Percentiles rank a stretch among this genome's conserved stretches.
Evolutionary conservation across 2,329 filamentous ascomycete genomes (phyloP).

Genomic region (Myriosclerotinia duriaeana): DNA sequence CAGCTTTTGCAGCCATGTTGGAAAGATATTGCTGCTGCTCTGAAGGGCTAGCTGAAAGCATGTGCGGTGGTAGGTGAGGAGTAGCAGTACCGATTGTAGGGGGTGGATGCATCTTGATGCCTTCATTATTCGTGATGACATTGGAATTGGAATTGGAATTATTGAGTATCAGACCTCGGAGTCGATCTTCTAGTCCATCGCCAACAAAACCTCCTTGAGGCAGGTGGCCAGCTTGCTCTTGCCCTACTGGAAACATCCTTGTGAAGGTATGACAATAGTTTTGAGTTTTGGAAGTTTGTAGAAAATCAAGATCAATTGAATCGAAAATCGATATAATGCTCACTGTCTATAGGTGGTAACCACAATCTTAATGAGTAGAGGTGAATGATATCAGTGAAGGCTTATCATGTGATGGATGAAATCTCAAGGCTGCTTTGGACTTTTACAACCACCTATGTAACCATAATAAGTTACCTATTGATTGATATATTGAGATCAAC

Average conservation of each 20-base stretch:
- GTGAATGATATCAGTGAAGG: background rate
- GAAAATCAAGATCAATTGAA: background rate
- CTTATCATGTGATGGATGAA: background rate
- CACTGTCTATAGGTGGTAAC: too few species aligned
- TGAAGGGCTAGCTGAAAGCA: constrained; percentile 27
- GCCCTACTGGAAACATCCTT: constrained; percentile 21
- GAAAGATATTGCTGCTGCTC: constrained; percentile 33
- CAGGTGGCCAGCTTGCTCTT: constrained; percentile 9
- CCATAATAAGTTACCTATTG: background rate
- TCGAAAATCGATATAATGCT: background rate
- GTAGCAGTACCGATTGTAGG: constrained; percentile 23
- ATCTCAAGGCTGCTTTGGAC: background rate
- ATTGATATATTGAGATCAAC: background rate
- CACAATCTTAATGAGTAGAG: background rate
- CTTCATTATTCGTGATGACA: constrained; percentile 10
- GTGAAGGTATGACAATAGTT: background rate
- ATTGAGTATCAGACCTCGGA: constrained; percentile 60
- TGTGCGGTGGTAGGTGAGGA: constrained; percentile 31
- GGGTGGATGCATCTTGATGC: constrained; percentile 34
- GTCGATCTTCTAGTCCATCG: constrained; percentile 52
- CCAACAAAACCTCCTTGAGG: constrained; percentile 16
- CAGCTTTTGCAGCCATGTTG: constrained; percentile 10
- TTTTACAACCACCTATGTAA: background rate
- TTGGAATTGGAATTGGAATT: constrained; percentile 47
- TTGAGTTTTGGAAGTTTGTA: background rate